Evolutionary conservation across 306 rosid species (phyloP), one percentile per base, ranked within the genome.

Genomic region (Canavalia ensiformis): DNA sequence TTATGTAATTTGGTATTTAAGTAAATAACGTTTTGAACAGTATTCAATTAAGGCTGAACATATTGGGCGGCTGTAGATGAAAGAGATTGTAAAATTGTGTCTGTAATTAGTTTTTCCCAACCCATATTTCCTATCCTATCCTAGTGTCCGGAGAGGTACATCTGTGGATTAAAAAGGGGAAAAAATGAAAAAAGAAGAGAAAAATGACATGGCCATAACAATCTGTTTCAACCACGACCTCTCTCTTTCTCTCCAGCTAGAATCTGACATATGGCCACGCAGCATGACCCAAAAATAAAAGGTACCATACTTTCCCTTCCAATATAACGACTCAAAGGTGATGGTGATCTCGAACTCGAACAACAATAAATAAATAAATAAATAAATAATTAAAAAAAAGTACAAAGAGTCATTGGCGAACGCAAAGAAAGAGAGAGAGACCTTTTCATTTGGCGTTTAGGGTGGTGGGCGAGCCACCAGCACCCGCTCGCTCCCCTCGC

Each of bases 281-380:
- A 8, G 1, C 41, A 59, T 47, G 3, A 77, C 74, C 81, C 66
- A 65, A 18, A 49, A 62, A 63, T 77, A 77, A 50, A 77, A 77
- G 2, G 0, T 7, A 1, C n/a, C 33, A 52, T 4, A 0, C 54
- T 50, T 39, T 4, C 37, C 34, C 2, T 12, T 54, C 35, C 44
- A 67, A 41, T 4, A 37, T 28, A 50, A 50, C 13, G 8, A 64
- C 64, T 28, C 13, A 49, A 58, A 51, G 49, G 47, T 9, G 11
- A 34, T 34, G 70, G 80, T 47, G 33, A 18, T 18, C 25, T 18
- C 25, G 25, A 18, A 18, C 25, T 18, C 25, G 25, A 18, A 18
- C 25, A 18, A 18, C 25, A 18, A 18, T 18, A 18, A 18, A 18
- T 18, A 18, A 18, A 18, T 18, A 18, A 18, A 0, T 18, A 18